These are phyloP conservation scores for Naganishia sp. DNA, from an alignment of 1,284 basidiomycete species.

Conservation along the genomic window DNA sequence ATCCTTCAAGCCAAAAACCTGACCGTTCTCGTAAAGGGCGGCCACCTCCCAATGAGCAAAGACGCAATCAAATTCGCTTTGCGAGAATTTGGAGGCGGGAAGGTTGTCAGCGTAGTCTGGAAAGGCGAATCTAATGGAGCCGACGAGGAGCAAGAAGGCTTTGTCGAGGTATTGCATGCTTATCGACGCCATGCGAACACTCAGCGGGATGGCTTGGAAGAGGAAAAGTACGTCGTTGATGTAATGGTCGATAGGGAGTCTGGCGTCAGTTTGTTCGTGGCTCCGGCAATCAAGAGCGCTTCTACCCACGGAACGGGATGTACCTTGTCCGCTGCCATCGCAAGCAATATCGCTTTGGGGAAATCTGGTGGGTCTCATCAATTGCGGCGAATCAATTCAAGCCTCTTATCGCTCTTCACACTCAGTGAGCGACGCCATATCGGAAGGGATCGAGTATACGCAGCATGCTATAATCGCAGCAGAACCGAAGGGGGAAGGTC, in stretches of 20 bases:
- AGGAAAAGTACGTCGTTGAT: constrained; percentile 66
- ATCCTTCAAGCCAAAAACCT: constrained; percentile 38
- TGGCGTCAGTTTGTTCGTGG: constrained; percentile 61
- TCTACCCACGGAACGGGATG: constrained; percentile 94
- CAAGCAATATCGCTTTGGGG: constrained; percentile 66
- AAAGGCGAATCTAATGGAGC: constrained; percentile 23
- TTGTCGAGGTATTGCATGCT: constrained; percentile 31
- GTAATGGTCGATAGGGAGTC: constrained; percentile 60
- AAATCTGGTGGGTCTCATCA: constrained; percentile 54
- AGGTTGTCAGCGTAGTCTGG: constrained; percentile 10
- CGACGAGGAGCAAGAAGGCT: constrained; percentile 31
- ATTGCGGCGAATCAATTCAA: not conserved
- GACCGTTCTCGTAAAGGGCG: constrained; percentile 82
- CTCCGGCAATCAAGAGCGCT: constrained; percentile 66
- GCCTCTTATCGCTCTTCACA: not conserved
- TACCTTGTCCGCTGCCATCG: constrained; percentile 81
- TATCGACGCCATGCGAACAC: constrained; percentile 1
- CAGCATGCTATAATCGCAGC: constrained; percentile 75
- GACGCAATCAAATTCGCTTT: constrained; percentile 8
- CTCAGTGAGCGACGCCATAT: constrained; percentile 63
- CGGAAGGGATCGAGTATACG: constrained; percentile 68
- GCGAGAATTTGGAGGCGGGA: not conserved
- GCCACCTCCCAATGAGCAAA: constrained; percentile 63
- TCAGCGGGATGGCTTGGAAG: constrained; percentile 26
- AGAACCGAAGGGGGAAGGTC: constrained; percentile 69